These are phyloP conservation scores for Chimonanthus salicifolius DNA, from an alignment of 164 flowering plant species.

Conservation along the genomic window DNA sequence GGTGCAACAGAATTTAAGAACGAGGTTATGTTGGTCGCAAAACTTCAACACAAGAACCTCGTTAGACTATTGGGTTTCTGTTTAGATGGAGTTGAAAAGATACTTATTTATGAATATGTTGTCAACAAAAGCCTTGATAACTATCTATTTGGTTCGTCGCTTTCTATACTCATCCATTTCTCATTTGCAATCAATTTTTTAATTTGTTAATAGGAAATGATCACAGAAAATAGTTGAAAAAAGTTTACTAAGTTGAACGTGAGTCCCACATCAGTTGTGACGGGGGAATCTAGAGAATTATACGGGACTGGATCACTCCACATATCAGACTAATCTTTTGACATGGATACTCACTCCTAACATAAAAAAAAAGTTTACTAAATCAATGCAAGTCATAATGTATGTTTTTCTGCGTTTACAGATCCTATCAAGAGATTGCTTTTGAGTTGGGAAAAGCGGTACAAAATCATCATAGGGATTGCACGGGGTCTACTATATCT, in stretches of 20 bases:
- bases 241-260: neutral
- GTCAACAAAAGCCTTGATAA: constrained; percentile 8
- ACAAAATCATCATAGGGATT: constrained; percentile 17
- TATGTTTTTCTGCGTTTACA: neutral
- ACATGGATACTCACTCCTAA: too few relatives aligned
- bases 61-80: constrained; percentile 10
- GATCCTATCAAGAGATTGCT: constrained; percentile 5
- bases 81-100: constrained; percentile 5
- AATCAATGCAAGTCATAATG: neutral
- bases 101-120: constrained; percentile 10
- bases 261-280: too few relatives aligned
- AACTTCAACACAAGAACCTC: constrained; percentile 11
- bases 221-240: neutral
- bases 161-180: neutral
- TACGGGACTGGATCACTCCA: too few relatives aligned
- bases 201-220: neutral
- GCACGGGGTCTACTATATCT: constrained; percentile 28
- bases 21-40: constrained; percentile 4
- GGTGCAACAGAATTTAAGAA: constrained; percentile 11
- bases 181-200: neutral
- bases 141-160: neutral
- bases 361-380: neutral
- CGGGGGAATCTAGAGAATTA: too few relatives aligned
- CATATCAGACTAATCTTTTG: too few relatives aligned
- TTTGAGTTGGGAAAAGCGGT: constrained; percentile 15